Evolutionary conservation across 2,329 filamentous ascomycete species (phyloP), one percentile per base, ranked within the genome.

Genomic region (Cladophialophora immunda): DNA sequence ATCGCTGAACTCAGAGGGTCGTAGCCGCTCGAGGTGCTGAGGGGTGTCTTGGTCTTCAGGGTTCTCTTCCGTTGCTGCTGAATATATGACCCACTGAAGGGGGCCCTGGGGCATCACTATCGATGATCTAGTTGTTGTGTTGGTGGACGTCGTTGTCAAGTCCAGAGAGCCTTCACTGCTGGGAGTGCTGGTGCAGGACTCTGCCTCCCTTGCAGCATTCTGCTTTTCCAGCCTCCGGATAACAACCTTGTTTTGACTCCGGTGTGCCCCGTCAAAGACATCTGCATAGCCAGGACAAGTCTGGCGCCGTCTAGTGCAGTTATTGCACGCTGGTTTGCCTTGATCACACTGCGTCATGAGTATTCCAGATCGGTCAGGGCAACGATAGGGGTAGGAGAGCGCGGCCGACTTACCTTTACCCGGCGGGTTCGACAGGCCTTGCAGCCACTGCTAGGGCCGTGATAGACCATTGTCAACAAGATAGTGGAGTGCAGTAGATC

Each of bases 251-350:
- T 72, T 74, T 52, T 74, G 68, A 64, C 57, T 66, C 54, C 71
- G 66, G 38, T 73, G 71, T 27, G 66, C 69, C 36, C 70, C 65
- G 38, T 74, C 72, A 63, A 74, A 74, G 11, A 70, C 68, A 54
- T 70, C 65, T 17, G 57, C 69, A 55, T 74, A 74, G n/a, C 72
- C 72, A 13, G 67, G 70, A 65, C 72, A 74, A 25, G 32, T 58
- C 38, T 71, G 53, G 22, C 57, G 58, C 17, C 71, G 67, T 7
- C 67, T 64, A 30, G 50, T 58, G 47, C 70, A 72, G 17, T 71
- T 81, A 61, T 66, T 64, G 54, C 70, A 72, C n/a, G 64, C 47
- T 25, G 72, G 72, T 61, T 66, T 63, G n/a, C 53, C 59, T 65
- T 70, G 67, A 53, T 73, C 71, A 66, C 72, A 74, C 72, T 74